A percentile compares a stretch with the other conserved stretches of the same genome.
Conservation (phyloP, 1,284 basidiomycete species). For the Exsudoporus floridanus region DNA sequence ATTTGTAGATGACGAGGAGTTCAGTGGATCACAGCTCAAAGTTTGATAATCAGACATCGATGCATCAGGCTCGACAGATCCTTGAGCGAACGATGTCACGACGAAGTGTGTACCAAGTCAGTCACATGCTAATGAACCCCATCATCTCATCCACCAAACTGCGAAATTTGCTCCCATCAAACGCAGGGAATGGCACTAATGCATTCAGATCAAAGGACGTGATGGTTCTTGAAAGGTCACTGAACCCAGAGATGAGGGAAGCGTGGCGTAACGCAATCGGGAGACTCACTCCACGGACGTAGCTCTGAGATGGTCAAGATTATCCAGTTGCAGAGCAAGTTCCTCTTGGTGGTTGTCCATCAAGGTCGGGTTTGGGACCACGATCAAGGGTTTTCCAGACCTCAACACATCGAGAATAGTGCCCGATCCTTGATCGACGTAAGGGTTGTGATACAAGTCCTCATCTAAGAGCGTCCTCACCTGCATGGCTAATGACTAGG, state of each 20-base stretch:
- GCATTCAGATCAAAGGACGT: conserved; percentile 44
- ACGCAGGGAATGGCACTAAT: conserved; percentile 61
- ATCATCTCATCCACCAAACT: conserved; percentile 70
- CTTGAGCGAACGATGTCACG: neutral
- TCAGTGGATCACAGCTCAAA: neutral
- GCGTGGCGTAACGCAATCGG: neutral
- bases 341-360: conserved; percentile 95
- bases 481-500: conserved; percentile 90
- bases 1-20: neutral
- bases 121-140: conserved; percentile 49
- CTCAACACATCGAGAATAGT: conserved; percentile 90
- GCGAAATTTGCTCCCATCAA: conserved; percentile 64
- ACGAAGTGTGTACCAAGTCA: neutral
- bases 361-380: conserved; percentile 85
- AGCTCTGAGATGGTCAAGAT: conserved; percentile 63
- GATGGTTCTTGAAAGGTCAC: conserved; percentile 55
- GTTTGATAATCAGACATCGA: neutral
- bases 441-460: conserved; percentile 1
- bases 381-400: conserved; percentile 72
- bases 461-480: conserved; percentile 43
- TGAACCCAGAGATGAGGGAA: conserved; percentile 32
- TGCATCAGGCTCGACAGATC: neutral
- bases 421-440: conserved; percentile 71
- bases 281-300: conserved; percentile 56
- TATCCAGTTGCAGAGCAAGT: conserved; percentile 70